phyloP scores from a whole-genome alignment of 768 basidiomycete genomes.

The Amanita muscaria region DNA sequence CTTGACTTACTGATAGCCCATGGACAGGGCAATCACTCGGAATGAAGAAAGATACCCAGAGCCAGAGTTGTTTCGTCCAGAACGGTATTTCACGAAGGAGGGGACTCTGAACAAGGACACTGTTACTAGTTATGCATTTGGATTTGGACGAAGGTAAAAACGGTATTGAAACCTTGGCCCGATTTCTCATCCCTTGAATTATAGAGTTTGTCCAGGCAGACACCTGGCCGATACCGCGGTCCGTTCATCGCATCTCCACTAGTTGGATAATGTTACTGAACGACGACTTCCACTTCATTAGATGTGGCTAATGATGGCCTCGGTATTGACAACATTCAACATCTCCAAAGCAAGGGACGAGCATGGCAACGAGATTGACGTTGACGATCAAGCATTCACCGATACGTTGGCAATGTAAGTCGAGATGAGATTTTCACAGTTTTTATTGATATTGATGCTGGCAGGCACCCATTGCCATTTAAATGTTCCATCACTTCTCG shows the following conservation, averaged over 20 bases:
- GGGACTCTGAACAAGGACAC: constrained; percentile 9
- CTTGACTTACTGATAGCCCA: background rate
- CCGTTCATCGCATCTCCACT: constrained; percentile 24
- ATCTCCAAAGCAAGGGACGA: constrained; percentile 20
- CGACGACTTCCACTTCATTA: constrained; percentile 16
- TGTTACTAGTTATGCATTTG: constrained; percentile 16
- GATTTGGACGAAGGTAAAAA: constrained; percentile 18
- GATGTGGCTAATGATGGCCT: constrained; percentile 14
- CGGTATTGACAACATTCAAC: constrained; percentile 23
- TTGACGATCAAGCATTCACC: too few species aligned
- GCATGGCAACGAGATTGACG: constrained; percentile 17
- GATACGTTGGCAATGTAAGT: too few species aligned
- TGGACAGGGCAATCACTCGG: constrained; percentile 8
- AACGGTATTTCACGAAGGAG: background rate
- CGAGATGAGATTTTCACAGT: background rate
- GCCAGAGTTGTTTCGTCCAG: background rate
- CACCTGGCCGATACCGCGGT: background rate
- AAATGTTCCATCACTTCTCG: constrained; percentile 22
- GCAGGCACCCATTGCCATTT: too few species aligned
- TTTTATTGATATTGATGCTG: too few species aligned
- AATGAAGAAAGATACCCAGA: constrained; percentile 13
- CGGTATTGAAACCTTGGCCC: constrained; percentile 3
- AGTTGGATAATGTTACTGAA: constrained; percentile 18
- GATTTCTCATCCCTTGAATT: background rate
- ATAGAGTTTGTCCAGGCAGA: background rate